Evolutionary conservation across 331 rosid genomes (phyloP).

Genomic region (Quercus lobata): DNA sequence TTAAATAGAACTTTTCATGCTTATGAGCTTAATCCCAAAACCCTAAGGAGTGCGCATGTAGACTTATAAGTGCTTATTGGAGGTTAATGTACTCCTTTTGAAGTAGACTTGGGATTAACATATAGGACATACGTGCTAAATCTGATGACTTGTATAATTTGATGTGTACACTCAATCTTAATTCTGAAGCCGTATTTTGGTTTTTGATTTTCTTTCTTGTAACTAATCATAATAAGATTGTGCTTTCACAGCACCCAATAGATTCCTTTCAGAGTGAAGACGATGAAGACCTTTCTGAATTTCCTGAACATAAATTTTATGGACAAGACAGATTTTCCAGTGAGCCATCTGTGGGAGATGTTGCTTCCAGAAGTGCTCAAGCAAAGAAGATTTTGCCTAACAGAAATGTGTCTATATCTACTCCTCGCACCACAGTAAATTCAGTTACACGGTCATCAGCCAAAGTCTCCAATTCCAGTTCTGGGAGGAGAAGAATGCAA

Average conservation of each 20-base stretch:
- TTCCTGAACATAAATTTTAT: conserved; percentile 50
- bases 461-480: conserved; percentile 43
- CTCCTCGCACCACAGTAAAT: conserved; percentile 45
- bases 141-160: conserved; percentile 12
- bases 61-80: no score
- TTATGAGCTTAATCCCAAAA: no score
- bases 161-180: conserved; percentile 13
- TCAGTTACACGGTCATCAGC: conserved; percentile 56
- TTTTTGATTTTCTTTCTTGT: conserved; percentile 22
- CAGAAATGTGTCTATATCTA: conserved; percentile 49
- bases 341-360: conserved; percentile 43
- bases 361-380: conserved; percentile 50
- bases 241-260: conserved; percentile 53
- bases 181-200: conserved; percentile 1
- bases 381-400: conserved; percentile 51
- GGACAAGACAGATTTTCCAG: conserved; percentile 34
- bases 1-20: no score
- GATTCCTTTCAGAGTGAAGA: conserved; percentile 72
- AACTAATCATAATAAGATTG: conserved; percentile 14
- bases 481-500: conserved; percentile 64
- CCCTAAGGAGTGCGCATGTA: no score
- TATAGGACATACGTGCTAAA: conserved; percentile 15
- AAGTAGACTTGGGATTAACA: no score
- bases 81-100: no score
- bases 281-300: conserved; percentile 66